Conservation (phyloP, 371 early-diverging fungal species). For the Synchytrium microbalum region DNA sequence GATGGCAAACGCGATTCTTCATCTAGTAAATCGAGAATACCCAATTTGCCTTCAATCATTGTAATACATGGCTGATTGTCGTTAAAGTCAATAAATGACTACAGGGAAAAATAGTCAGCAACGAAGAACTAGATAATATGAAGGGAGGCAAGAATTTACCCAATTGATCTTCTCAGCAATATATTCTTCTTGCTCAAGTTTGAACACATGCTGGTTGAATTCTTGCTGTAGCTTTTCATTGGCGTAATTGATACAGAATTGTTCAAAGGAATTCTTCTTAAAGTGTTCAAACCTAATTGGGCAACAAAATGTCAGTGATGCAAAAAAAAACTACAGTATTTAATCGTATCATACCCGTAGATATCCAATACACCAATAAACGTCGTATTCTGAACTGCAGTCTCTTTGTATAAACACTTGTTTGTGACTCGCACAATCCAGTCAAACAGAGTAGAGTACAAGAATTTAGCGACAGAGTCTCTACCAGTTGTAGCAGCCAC, state of each 20-base stretch:
- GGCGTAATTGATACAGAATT: constrained; percentile 38
- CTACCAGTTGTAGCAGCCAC: constrained; percentile 72
- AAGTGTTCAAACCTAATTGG: constrained; percentile 50
- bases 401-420: constrained; percentile 62
- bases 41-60: constrained; percentile 93
- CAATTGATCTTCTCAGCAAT: constrained; percentile 75
- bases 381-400: constrained; percentile 29
- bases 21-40: constrained; percentile 92
- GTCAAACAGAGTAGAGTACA: constrained; percentile 88
- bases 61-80: constrained; percentile 99
- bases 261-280: constrained; percentile 36
- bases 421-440: constrained; percentile 87
- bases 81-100: constrained; percentile 82
- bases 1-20: constrained; percentile 92
- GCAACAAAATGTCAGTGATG: not conserved
- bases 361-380: constrained; percentile 97
- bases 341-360: constrained; percentile 53
- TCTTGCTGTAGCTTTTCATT: constrained; percentile 56
- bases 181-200: constrained; percentile 42
- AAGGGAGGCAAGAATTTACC: constrained; percentile 20
- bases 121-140: constrained; percentile 7
- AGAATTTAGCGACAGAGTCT: constrained; percentile 90
- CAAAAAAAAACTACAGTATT: constrained; percentile 1
- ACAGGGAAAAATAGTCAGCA: constrained; percentile 64
- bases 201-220: constrained; percentile 45